These are phyloP conservation scores for Populus tremula DNA, from an alignment of 345 rosid genomes.

Conservation along the genomic window DNA sequence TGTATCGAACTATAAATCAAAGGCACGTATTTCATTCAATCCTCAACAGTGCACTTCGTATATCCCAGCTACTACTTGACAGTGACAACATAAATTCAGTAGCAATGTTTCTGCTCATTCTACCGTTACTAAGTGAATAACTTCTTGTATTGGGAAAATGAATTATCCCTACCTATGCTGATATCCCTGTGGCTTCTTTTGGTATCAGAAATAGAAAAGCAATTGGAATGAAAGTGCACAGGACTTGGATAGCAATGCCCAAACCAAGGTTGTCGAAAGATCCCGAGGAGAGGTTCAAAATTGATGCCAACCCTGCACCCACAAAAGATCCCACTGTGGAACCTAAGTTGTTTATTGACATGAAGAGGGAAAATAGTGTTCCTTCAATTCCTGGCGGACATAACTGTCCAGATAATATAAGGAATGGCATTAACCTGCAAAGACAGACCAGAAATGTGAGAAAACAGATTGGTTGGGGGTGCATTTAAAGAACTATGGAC, in stretches of 20 bases:
- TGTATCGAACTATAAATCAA: not conserved
- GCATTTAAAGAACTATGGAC: not conserved
- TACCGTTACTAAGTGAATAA: not conserved
- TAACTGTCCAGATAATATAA: constrained; percentile 85
- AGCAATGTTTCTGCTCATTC: not conserved
- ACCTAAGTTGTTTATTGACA: constrained; percentile 91
- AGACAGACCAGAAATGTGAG: constrained; percentile 1
- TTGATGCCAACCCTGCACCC: constrained; percentile 87
- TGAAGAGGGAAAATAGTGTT: constrained; percentile 90
- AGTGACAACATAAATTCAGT: not conserved
- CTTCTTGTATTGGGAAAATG: not conserved
- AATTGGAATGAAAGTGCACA: constrained; percentile 76
- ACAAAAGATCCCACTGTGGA: constrained; percentile 78
- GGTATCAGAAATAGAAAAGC: constrained; percentile 78
- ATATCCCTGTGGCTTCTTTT: constrained; percentile 79
- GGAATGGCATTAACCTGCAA: constrained; percentile 96
- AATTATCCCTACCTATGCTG: constrained; percentile 35
- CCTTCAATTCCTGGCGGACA: constrained; percentile 99
- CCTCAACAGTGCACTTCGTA: not conserved
- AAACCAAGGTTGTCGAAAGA: constrained; percentile 73
- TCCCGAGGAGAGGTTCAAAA: constrained; percentile 74
- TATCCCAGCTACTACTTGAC: not conserved
- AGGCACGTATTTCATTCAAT: not conserved
- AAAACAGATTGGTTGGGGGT: not conserved
- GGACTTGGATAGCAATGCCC: constrained; percentile 65